Evolutionary conservation across 352 stramenopile genomes (phyloP), one percentile per base, ranked within the genome.

Genomic region (Peronospora tabacina): DNA sequence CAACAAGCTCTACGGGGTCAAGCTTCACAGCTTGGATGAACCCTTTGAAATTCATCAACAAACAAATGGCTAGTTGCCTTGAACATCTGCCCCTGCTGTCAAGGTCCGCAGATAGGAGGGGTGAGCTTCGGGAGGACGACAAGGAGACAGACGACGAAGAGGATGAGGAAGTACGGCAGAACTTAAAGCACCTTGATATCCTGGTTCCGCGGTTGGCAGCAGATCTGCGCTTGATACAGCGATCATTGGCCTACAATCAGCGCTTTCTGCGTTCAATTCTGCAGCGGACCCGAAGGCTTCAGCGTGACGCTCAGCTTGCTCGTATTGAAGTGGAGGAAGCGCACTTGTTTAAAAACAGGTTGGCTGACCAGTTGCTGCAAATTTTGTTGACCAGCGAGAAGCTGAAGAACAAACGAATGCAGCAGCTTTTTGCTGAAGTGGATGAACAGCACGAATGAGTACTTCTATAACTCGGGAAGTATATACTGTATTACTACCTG

Each of bases 311-410:
- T 2, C 74, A 90, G 53, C 55, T 87, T 2, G 78, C 76, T 15
- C 68, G 78, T 11, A 53, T 92, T 2, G 69, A 84, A 55, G 47
- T 88, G 6, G 82, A 92, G 20, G 82, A 92, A 54, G 36, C 66
- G 2, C 73, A 83, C 39, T 43, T 78, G 40, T 90, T 88, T 55
- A 90, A 92, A 36, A 72, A 85, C 58, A 59, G 75, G 36, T 57
- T 92, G 5, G 67, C 74, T 0, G 76, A 92, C 41, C 82, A 92
- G 44, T 81, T 90, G 67, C 57, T 87, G 44, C 68, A 87, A 37
- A 71, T 92, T 40, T 72, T 92, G 53, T 32, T 82, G 32, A 59
- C 55, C 0, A 82, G 66, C 22, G 75, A 92, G 50, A 68, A 68
- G 19, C 58, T 81, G 16, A 92, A 89, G 63, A 88, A 82, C 38